Conservation (phyloP, 2,329 filamentous ascomycete genomes). For the Sporothrix globosa region DNA sequence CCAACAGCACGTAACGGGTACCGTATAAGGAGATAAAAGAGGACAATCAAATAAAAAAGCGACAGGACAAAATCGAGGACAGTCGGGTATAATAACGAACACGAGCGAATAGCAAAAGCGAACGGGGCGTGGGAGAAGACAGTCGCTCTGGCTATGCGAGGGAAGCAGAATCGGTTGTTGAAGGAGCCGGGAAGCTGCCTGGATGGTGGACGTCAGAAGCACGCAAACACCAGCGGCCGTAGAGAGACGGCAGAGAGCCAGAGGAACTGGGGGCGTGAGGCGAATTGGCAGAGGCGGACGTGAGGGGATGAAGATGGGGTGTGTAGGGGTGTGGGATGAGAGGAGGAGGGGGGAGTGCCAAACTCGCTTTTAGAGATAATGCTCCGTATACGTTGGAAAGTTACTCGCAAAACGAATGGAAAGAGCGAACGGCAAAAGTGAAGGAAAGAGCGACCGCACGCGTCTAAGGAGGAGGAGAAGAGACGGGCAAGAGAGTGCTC, state of each 20-base stretch:
- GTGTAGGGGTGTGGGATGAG: slow-evolving; percentile 23
- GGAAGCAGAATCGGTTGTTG: slow-evolving; percentile 6
- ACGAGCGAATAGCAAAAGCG: slow-evolving; percentile 13
- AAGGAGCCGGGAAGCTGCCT: slow-evolving; percentile 21
- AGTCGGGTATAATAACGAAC: background rate
- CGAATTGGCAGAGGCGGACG: background rate
- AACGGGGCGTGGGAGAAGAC: slow-evolving; percentile 24
- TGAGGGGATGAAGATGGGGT: slow-evolving; percentile 18
- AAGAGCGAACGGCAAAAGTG: background rate
- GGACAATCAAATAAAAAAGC: background rate
- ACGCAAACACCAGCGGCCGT: background rate
- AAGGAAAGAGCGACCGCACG: slow-evolving; percentile 17
- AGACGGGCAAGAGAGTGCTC: background rate
- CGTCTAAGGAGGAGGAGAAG: background rate
- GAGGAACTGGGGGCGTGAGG: background rate
- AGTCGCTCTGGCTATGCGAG: background rate
- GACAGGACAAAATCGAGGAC: background rate
- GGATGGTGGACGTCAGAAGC: background rate
- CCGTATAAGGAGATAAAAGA: slow-evolving; percentile 25
- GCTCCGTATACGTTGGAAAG: background rate
- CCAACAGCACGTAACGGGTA: background rate
- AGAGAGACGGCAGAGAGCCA: background rate
- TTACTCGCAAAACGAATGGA: slow-evolving; percentile 31
- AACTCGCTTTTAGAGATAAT: slow-evolving; percentile 30
- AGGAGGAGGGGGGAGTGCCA: background rate